Evolutionary conservation across 2,329 filamentous ascomycete genomes (phyloP), one percentile per base, ranked within the genome.

Genomic region (Aspergillus aculeatinus): DNA sequence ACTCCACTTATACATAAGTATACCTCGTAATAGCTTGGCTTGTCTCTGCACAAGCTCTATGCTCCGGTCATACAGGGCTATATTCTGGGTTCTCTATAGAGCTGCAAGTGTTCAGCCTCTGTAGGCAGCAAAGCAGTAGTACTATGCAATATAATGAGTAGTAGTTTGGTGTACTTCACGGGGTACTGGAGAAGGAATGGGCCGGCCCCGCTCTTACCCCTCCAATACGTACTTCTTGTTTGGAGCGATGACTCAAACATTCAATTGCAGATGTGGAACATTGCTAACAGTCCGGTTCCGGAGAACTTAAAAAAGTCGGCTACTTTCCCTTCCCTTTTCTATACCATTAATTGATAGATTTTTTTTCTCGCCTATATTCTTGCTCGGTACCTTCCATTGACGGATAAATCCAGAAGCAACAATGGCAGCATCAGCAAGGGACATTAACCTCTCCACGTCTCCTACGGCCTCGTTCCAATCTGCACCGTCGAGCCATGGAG

Each of bases 401-500:
- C 19, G 4, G 44, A 35, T 42, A 25, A 29, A 44, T 10, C 14
- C 19, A 27, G 1, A 21, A 47, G 19, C 60, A 62, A 55, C 48
- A 52, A 65, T 69, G 65, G 58, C 55, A 69, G 62, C 73, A 21
- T 65, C 70, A 58, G 67, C 76, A 55, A 72, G 64, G 68, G 74
- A 77, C 61, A 78, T 77, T 55, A 87, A 85, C 72, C 79, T 92
- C 63, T 92, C 90, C 33, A 87, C 85, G 51, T 95, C 92, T 57
- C 92, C 94, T 29, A 84, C 82, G 51, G 82, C 89, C 50, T 86
- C 86, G 55, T 93, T 95, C 76, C 84, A 90, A 72, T 93, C 90
- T 65, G 88, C 88, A 35, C 80, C 87, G 39, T 83, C 87, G 60
- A 89, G 87, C 79, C 84, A 84, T 78, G 81, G 83, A 66, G 77